These are phyloP conservation scores for Linum usitatissimum DNA, from an alignment of 345 rosid genomes.

Conservation along the genomic window DNA sequence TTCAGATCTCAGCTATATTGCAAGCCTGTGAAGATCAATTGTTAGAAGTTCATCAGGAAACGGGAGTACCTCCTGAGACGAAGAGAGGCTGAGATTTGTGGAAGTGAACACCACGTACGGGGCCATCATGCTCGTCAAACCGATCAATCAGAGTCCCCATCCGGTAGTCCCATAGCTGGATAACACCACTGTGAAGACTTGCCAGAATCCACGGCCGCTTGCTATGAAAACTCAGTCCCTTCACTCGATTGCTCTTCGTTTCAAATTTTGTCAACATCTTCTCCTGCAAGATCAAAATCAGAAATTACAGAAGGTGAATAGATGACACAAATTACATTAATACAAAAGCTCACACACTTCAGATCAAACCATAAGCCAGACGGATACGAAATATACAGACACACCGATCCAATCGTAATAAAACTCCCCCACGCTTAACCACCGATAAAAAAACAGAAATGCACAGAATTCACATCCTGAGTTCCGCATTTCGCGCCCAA, in stretches of 20 bases:
- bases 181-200: conserved; percentile 96
- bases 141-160: conserved; percentile 92
- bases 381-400: no score
- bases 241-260: conserved; percentile 96
- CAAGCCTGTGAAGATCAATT: not conserved
- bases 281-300: not conserved
- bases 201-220: conserved; percentile 99
- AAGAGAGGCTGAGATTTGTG: conserved; percentile 85
- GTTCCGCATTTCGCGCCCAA: no score
- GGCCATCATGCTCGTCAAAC: conserved; percentile 97
- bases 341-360: not conserved
- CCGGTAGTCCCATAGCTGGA: conserved; percentile 99
- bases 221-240: conserved; percentile 90
- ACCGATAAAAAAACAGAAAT: no score
- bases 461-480: no score
- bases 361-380: not conserved
- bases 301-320: no score
- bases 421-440: no score
- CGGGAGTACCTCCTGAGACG: conserved; percentile 71
- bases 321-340: not conserved
- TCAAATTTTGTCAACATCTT: conserved; percentile 95
- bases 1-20: not conserved
- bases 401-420: no score
- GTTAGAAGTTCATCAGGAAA: not conserved
- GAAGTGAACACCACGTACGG: conserved; percentile 97